Base-by-base conservation (phyloP, 139 green algal species). In the Chlamydomonas eustigma region DNA sequence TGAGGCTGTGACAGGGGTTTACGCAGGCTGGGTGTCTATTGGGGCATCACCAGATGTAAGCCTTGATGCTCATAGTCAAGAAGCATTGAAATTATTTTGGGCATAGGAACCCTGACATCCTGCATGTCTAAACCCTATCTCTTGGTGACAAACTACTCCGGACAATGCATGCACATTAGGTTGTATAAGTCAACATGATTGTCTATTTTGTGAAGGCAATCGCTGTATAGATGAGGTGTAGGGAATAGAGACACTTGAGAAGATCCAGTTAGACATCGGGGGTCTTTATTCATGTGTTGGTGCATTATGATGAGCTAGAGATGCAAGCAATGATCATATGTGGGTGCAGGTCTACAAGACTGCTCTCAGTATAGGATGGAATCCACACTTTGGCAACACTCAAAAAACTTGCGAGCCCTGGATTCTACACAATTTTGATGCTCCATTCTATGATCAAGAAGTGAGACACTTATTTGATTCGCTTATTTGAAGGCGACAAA, bases 371-470 rank as follows among this genome's bases (percentile, higher is more conserved):
- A 91, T 97, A 6, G 92, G 90, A 0, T 97, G 80, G 79, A 98
- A 97, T 73, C 93, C 93, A 0, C 94, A 92, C 68, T 98, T 92
- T 64, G 76, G 88, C 5, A 96, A 96, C 75, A 73, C 83, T 74
- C 58, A 87, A 34, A 91, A 91, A 73, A 90, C 80, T 0, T 58
- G 37, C 18, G 68, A 75, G 68, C 68, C 68, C 25, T 75, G 68
- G 68, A 75, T 75, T 28, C 68, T 75, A 38, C 68, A 75, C 38
- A 22, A 5, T 25, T 75, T 75, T 63, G 68, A 75, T 28, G n/a
- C 12, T 4, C 83, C 93, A 37, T 97, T 95, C 77, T 97, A 97
- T 79, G 94, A 84, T 31, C 73, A 85, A 37, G 76, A 89, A 37
- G 74, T 58, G 44, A 58, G 44, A 58, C 12, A 18, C 18, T 58